Conservation (phyloP, 2,329 filamentous ascomycete genomes). For the Cladosporium colombiae region DNA sequence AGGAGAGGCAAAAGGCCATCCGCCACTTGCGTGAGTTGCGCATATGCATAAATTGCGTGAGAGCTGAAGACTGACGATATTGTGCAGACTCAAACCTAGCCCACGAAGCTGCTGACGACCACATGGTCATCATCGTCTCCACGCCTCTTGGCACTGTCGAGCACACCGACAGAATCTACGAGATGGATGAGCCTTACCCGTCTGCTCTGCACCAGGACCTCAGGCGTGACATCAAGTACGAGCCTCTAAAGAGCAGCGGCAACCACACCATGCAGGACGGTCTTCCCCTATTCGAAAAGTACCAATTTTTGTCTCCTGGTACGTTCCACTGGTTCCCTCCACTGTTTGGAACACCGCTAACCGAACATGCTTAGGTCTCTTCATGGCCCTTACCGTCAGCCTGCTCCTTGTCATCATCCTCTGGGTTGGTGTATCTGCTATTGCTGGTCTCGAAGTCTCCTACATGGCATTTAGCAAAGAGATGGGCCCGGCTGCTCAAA, state of each 20-base stretch:
- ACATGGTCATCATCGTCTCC: slow-evolving; percentile 21
- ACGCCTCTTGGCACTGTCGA: not conserved
- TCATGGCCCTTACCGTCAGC: slow-evolving; percentile 76
- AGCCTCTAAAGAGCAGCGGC: slow-evolving; percentile 31
- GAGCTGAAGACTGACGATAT: not conserved
- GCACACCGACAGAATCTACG: slow-evolving; percentile 54
- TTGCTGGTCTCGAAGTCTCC: slow-evolving; percentile 80
- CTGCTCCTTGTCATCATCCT: slow-evolving; percentile 75
- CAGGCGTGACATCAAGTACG: slow-evolving; percentile 61
- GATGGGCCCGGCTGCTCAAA: slow-evolving; percentile 83
- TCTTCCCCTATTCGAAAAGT: slow-evolving; percentile 78
- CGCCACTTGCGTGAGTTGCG: not conserved
- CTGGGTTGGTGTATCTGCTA: slow-evolving; percentile 72
- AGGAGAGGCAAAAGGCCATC: not conserved
- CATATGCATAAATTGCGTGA: not conserved
- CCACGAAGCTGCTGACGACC: not conserved
- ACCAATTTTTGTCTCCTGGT: slow-evolving; percentile 92
- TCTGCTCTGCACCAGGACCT: slow-evolving; percentile 69
- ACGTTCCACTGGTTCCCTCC: slow-evolving; percentile 36
- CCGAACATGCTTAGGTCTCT: slow-evolving; percentile 61
- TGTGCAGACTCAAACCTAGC: not conserved
- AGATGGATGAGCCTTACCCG: slow-evolving; percentile 63
- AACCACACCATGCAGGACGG: slow-evolving; percentile 34
- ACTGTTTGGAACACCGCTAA: not conserved
- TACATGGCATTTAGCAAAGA: slow-evolving; percentile 98